Conservation (phyloP, 1,284 basidiomycete genomes). For the Hemileccinum hortonii region DNA sequence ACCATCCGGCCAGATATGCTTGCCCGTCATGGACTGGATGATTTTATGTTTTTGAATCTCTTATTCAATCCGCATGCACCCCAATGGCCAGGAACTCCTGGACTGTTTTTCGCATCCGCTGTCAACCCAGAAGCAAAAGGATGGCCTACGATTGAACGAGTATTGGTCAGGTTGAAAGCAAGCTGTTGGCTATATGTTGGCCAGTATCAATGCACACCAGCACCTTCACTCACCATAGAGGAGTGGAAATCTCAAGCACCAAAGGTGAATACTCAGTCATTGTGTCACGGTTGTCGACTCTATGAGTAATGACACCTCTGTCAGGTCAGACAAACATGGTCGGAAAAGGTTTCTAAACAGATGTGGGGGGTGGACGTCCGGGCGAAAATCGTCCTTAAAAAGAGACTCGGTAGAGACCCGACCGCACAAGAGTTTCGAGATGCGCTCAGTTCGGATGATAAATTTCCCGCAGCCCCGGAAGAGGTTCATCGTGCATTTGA, state of each 20-base stretch:
- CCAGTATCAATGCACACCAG: conserved; percentile 25
- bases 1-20: conserved; percentile 20
- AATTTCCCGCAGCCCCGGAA: conserved; percentile 13
- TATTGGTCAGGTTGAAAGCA: conserved; percentile 22
- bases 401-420: conserved; percentile 14
- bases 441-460: conserved; percentile 6
- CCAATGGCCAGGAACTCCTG: conserved; percentile 36
- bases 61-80: conserved; percentile 39
- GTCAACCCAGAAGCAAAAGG: not conserved
- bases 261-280: conserved; percentile 9
- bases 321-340: conserved; percentile 24
- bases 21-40: conserved; percentile 26
- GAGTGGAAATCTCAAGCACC: conserved; percentile 28
- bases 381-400: conserved; percentile 17
- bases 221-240: conserved; percentile 20
- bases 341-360: conserved; percentile 9
- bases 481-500: conserved; percentile 19
- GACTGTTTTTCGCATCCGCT: conserved; percentile 32
- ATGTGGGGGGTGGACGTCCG: conserved; percentile 15
- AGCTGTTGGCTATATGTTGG: conserved; percentile 33
- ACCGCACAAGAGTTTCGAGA: conserved; percentile 9
- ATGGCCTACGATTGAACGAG: conserved; percentile 5
- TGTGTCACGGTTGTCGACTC: no score
- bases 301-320: no score
- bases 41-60: conserved; percentile 39